Conservation (phyloP, 225 moss, liverwort and hornwort species). For the Sphagnum contortum region DNA sequence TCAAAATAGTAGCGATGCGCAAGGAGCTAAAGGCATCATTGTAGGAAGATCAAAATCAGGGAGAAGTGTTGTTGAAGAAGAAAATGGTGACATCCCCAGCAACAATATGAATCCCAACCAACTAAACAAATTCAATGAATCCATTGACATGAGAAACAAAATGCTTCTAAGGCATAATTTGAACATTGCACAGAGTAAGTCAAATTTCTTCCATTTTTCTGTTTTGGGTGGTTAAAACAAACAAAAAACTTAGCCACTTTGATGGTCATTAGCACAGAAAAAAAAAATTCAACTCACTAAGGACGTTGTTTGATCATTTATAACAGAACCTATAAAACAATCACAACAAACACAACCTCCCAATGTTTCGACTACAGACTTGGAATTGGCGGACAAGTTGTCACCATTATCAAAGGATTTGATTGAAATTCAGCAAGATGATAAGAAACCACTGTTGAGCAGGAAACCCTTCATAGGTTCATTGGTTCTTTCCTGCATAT, state of each 20-base stretch:
- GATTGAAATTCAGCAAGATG: not conserved
- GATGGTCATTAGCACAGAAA: no score
- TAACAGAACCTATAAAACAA: no score
- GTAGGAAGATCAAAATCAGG: not conserved
- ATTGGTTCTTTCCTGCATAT: constrained; percentile 21
- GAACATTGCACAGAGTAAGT: no score
- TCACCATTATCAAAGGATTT: constrained; percentile 6
- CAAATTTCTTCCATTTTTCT: no score
- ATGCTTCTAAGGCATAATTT: no score
- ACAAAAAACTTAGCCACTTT: no score
- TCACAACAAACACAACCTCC: constrained; percentile 1
- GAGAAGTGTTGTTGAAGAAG: not conserved
- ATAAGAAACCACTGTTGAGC: constrained; percentile 1
- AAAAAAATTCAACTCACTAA: no score
- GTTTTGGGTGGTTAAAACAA: no score
- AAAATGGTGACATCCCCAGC: not conserved
- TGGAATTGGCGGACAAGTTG: not conserved
- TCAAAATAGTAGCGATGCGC: not conserved
- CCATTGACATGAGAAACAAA: no score
- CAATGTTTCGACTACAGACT: not conserved
- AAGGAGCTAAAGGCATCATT: not conserved
- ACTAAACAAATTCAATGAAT: no score
- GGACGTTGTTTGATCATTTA: no score
- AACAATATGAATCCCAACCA: no score
- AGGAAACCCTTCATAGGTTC: constrained; percentile 11